Evolutionary conservation across 106 monocot species (phyloP).

Genomic region (Xerophyta viscosa): DNA sequence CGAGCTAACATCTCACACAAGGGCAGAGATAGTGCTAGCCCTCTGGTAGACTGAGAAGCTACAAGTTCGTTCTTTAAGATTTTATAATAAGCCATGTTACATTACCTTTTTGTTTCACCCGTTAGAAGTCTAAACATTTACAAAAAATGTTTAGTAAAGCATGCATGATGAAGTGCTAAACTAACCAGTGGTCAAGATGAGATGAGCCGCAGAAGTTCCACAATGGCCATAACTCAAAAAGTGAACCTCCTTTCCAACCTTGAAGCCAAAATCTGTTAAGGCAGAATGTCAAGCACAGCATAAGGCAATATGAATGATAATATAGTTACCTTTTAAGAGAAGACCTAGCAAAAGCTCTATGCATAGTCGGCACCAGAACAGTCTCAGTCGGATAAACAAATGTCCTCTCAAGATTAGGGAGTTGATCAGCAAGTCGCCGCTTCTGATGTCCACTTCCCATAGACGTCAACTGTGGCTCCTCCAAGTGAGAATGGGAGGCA

Average conservation of each 20-base stretch:
- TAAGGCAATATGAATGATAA: neutral
- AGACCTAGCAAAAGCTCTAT: conserved; percentile 62
- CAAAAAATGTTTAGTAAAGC: too few species aligned
- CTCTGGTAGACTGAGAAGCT: too few species aligned
- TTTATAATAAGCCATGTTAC: too few species aligned
- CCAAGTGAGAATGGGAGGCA: conserved; percentile 6
- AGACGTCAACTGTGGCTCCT: conserved; percentile 18
- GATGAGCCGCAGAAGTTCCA: conserved; percentile 52
- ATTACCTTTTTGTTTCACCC: too few species aligned
- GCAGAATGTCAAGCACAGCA: neutral
- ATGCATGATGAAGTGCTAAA: too few species aligned
- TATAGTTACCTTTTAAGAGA: conserved; percentile 43
- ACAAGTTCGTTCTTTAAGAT: too few species aligned
- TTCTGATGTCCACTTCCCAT: conserved; percentile 35
- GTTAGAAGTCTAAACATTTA: too few species aligned
- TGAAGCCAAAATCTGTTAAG: conserved; percentile 46
- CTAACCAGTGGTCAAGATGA: conserved; percentile 50
- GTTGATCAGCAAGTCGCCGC: conserved; percentile 13
- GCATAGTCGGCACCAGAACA: conserved; percentile 66
- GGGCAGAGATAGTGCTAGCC: too few species aligned
- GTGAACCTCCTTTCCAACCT: conserved; percentile 27
- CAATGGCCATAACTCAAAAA: conserved; percentile 46
- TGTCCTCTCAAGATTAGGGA: conserved; percentile 67
- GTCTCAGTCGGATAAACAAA: conserved; percentile 74
- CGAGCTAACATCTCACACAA: too few species aligned